Base-by-base conservation (phyloP, 306 rosid species). In the Oxytropis ochrocephala region DNA sequence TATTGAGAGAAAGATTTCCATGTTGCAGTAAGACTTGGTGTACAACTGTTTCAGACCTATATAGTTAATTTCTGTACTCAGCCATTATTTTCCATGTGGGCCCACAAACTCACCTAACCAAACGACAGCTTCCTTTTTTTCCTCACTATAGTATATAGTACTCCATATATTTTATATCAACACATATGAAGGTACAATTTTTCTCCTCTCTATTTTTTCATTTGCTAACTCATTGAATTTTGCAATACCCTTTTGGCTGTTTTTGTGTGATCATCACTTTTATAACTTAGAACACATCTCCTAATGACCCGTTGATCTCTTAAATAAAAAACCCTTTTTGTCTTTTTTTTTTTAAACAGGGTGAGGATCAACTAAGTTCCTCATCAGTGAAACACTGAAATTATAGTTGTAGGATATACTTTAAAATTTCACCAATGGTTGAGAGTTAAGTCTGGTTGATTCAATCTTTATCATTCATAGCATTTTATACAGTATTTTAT, bases 101-200 rank as follows among this genome's bases (percentile, higher is more conserved):
- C 89, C 91, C 86, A 81, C 90, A 68, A 6, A n/a, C 73, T 75
- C 82, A 82, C 89, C 91, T 43, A 90, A 82, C 80, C 85, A 38
- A 59, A 48, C 19, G 38, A 80, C 83, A 76, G 38, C 46, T 51
- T 42, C 70, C 83, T 11, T 17, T 11, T 80, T 69, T 80, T 78
- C 18, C 78, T 77, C 75, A 47, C 41, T 46, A 18, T 32, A 55
- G 10, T 27, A 6, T 43, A 19, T 41, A 8, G 50, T 11, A 36
- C 5, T 19, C 29, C 3, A 38, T 49, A 32, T 38, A 50, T 12
- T 35, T 48, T 52, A 12, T 11, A 52, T 60, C 21, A n/a, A n/a
- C 58, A 57, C 41, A 58, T 16, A 42, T 11, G 5, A 16, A 17
- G 12, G 2, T 42, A 12, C 30, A 32, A 16, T 5, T 21, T 7